A percentile compares a stretch with the other conserved stretches of the same genome.
Conservation (phyloP, 495 filamentous ascomycete genomes). For the Apodospora peruviana region DNA sequence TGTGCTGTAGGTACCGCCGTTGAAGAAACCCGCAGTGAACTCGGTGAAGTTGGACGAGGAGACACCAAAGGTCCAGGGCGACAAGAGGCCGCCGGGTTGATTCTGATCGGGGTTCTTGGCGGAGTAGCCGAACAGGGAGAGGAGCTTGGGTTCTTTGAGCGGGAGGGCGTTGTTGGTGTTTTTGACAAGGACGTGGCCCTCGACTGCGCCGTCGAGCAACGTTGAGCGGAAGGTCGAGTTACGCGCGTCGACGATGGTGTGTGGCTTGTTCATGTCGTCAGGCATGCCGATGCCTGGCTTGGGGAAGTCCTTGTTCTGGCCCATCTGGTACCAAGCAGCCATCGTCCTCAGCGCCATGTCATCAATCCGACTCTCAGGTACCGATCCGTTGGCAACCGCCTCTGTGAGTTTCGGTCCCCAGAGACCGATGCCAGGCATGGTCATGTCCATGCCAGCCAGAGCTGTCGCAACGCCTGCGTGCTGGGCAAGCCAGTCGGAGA, state of each 20-base stretch:
- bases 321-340: constrained; percentile 51
- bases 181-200: constrained; percentile 59
- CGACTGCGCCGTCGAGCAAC: constrained; percentile 41
- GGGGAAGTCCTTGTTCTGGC: constrained; percentile 50
- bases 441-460: constrained; percentile 57
- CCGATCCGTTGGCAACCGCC: constrained; percentile 43
- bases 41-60: constrained; percentile 23
- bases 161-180: constrained; percentile 53
- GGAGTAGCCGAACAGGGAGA: constrained; percentile 50
- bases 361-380: constrained; percentile 44
- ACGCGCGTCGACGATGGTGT: constrained; percentile 45
- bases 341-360: constrained; percentile 53
- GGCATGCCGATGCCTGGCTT: constrained; percentile 39
- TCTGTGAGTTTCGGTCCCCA: constrained; percentile 36
- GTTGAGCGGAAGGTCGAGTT: constrained; percentile 35
- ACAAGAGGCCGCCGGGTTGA: constrained; percentile 22
- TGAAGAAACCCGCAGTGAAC: constrained; percentile 10
- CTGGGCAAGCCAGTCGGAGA: constrained; percentile 60
- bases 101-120: constrained; percentile 39
- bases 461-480: constrained; percentile 51
- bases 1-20: too few relatives aligned
- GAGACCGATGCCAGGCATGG: constrained; percentile 46
- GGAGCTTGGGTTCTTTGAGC: constrained; percentile 40
- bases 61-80: constrained; percentile 37
- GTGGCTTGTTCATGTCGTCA: constrained; percentile 46